phyloP scores from a whole-genome alignment of 495 filamentous ascomycete genomes.

The Penicillium silybi region DNA sequence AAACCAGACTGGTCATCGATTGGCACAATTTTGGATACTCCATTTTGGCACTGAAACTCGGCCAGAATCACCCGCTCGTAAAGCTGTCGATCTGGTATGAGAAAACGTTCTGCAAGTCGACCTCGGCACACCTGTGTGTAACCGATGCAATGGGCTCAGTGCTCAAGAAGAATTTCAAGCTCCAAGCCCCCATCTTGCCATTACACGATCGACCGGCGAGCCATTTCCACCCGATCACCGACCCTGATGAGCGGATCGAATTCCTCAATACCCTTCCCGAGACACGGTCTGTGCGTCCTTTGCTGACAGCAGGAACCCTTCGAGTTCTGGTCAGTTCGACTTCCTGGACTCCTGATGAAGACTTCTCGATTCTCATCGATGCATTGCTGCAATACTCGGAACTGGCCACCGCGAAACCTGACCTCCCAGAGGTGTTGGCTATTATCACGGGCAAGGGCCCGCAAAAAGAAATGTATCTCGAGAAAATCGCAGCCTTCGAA shows the following conservation, averaged over 20 bases:
- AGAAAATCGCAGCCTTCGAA: slow-evolving; percentile 57
- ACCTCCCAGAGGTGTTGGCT: slow-evolving; percentile 64
- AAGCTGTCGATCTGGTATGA: slow-evolving; percentile 74
- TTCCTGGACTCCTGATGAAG: slow-evolving; percentile 95
- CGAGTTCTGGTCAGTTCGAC: slow-evolving; percentile 83
- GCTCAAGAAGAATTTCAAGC: slow-evolving; percentile 59
- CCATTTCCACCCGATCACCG: slow-evolving; percentile 69
- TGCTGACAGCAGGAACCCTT: slow-evolving; percentile 52
- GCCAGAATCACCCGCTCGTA: slow-evolving; percentile 68
- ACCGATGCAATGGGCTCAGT: slow-evolving; percentile 81
- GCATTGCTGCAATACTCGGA: slow-evolving; percentile 71
- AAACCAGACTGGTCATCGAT: slow-evolving; percentile 82
- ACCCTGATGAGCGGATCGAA: slow-evolving; percentile 37
- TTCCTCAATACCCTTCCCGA: slow-evolving; percentile 62
- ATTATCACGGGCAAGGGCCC: slow-evolving; percentile 95
- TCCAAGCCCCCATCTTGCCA: slow-evolving; percentile 59
- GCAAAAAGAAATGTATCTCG: slow-evolving; percentile 68
- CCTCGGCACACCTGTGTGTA: slow-evolving; percentile 77
- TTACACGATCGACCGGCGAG: slow-evolving; percentile 85
- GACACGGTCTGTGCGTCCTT: slow-evolving; percentile 50
- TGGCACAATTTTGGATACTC: slow-evolving; percentile 99
- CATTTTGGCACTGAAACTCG: slow-evolving; percentile 73
- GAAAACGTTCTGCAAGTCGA: slow-evolving; percentile 59
- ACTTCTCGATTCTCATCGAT: slow-evolving; percentile 85
- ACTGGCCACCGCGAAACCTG: slow-evolving; percentile 30